Percentiles rank a stretch among this genome's conserved stretches.
Evolutionary conservation across 805 yeast genomes (phyloP).

Genomic region (Blastobotrys chiropterorum): DNA sequence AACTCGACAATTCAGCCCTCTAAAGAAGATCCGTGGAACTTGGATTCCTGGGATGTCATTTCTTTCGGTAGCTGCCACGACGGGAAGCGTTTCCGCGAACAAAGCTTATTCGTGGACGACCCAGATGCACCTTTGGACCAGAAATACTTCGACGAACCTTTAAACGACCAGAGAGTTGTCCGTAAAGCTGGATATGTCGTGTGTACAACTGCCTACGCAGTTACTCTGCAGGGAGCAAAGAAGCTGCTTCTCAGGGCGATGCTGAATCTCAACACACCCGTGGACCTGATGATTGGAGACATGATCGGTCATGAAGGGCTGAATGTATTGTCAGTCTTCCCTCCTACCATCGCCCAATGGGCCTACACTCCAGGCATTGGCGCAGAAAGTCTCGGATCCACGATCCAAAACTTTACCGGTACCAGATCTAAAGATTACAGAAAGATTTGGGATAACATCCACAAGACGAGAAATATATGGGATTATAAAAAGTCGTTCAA

Average conservation of each 20-base stretch:
- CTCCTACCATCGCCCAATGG: constrained; percentile 12
- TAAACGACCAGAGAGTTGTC: constrained; percentile 9
- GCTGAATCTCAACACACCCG: constrained; percentile 10
- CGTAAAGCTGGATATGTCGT: constrained; percentile 8
- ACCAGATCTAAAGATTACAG: not conserved
- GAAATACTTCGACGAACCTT: not conserved
- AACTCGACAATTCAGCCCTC: constrained; percentile 1
- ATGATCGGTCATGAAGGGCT: constrained; percentile 6
- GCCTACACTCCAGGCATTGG: constrained; percentile 11
- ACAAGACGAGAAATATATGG: constrained; percentile 12
- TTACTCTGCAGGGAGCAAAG: constrained; percentile 10
- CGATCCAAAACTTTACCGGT: constrained; percentile 2
- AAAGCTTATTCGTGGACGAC: constrained; percentile 3
- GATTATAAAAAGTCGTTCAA: not conserved
- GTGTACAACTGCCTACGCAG: constrained; percentile 15
- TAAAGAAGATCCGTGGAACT: constrained; percentile 12
- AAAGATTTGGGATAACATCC: constrained; percentile 9
- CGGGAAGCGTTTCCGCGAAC: not conserved
- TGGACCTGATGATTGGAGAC: constrained; percentile 10
- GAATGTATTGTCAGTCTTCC: constrained; percentile 9
- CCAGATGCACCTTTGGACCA: constrained; percentile 9
- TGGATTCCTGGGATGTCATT: constrained; percentile 14
- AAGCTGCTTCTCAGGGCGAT: constrained; percentile 10
- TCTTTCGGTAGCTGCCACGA: constrained; percentile 12
- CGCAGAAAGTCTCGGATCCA: constrained; percentile 8